A percentile compares a stretch with the other conserved stretches of the same genome.
These are phyloP conservation scores for Eimeria acervulina DNA, from an alignment of 169 alveolate genomes.

Conservation along the genomic window DNA sequence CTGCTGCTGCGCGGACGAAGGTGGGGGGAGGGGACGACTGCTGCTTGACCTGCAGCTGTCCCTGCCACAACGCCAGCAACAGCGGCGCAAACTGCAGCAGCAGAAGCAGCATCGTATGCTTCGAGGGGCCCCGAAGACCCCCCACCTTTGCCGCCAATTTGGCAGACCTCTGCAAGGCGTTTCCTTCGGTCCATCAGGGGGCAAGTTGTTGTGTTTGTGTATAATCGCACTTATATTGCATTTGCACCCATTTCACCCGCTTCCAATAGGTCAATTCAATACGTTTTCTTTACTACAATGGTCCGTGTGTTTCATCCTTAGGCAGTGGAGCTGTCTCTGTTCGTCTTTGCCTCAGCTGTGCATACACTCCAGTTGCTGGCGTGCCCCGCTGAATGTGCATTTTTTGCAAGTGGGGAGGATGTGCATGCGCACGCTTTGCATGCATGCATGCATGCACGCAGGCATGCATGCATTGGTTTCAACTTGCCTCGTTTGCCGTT, in stretches of 20 bases:
- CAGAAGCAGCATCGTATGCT: conserved; percentile 64
- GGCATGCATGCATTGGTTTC: too few relatives aligned
- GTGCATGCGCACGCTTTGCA: too few relatives aligned
- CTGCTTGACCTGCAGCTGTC: conserved; percentile 59
- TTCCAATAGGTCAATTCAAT: too few relatives aligned
- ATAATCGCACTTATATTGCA: too few relatives aligned
- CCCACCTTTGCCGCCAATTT: conserved; percentile 74
- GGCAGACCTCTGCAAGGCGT: conserved; percentile 74
- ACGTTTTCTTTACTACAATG: too few relatives aligned
- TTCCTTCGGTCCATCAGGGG: conserved; percentile 78
- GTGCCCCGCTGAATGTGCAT: background rate
- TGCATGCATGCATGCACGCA: too few relatives aligned
- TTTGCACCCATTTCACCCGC: too few relatives aligned
- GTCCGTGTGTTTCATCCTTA: background rate
- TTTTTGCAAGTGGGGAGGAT: too few relatives aligned
- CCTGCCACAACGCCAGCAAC: conserved; percentile 56
- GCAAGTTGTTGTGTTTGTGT: conserved; percentile 17
- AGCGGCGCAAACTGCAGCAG: conserved; percentile 47
- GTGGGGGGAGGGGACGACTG: conserved; percentile 28
- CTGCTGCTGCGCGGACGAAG: background rate
- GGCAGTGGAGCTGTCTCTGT: background rate
- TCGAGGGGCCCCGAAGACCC: conserved; percentile 79
- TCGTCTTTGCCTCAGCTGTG: background rate
- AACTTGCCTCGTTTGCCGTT: background rate
- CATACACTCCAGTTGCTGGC: background rate